Conservation (phyloP, 805 yeast genomes). For the Lachancea lanzarotensis region DNA sequence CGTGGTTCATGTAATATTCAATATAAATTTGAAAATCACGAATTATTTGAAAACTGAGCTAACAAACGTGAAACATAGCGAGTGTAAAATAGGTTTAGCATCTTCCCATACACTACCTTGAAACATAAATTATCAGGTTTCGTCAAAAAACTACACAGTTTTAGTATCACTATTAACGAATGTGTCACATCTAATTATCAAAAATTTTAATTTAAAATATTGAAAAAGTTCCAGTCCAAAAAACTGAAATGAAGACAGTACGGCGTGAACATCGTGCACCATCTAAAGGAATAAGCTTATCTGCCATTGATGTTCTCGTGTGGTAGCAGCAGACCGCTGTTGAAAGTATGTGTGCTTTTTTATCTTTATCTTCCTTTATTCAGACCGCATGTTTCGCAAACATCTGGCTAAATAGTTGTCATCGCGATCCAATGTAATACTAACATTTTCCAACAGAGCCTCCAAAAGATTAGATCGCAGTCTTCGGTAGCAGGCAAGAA, state of each 20-base stretch:
- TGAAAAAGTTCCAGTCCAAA: too few species aligned
- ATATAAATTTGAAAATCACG: too few species aligned
- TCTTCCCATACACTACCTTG: not conserved
- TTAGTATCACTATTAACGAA: too few species aligned
- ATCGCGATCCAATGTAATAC: not conserved
- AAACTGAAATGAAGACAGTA: too few species aligned
- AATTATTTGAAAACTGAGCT: not conserved
- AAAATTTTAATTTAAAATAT: too few species aligned
- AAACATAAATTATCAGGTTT: too few species aligned
- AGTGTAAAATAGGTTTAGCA: not conserved
- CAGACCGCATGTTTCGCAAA: not conserved
- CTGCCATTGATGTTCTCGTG: not conserved
- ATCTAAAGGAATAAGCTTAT: too few species aligned
- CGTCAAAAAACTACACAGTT: too few species aligned
- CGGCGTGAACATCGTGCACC: too few species aligned
- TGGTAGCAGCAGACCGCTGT: slow-evolving; percentile 2
- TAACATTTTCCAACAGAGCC: slow-evolving; percentile 5
- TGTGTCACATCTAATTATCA: too few species aligned
- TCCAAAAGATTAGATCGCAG: slow-evolving; percentile 11
- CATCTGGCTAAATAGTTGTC: not conserved
- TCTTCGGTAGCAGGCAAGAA: slow-evolving; percentile 8
- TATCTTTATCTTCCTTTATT: too few species aligned
- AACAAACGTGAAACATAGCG: not conserved
- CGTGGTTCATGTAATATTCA: not conserved
- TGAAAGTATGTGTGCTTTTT: slow-evolving; percentile 3